Evolutionary conservation across 129 eudicot genomes (phyloP).

Genomic region (Flaveria ramosissima): DNA sequence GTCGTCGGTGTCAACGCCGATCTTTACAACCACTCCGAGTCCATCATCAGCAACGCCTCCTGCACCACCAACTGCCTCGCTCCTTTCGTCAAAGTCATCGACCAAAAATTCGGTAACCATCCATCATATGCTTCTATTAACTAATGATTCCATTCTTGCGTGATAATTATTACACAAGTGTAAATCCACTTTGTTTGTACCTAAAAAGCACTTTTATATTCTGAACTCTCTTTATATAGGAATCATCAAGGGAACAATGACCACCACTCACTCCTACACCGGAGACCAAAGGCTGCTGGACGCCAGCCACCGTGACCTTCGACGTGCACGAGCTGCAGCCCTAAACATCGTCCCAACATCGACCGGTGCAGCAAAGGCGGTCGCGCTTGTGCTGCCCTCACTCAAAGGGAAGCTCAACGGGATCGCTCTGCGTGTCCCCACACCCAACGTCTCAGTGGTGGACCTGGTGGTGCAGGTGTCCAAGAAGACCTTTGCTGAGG

Average conservation of each 20-base stretch:
- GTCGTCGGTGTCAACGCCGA: conserved; percentile 95
- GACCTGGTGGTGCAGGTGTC: conserved; percentile 89
- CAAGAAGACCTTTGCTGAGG: conserved; percentile 95
- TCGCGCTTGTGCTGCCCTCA: conserved; percentile 85
- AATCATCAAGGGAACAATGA: conserved; percentile 98
- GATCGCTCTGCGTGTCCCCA: conserved; percentile 93
- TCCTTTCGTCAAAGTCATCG: conserved; percentile 96
- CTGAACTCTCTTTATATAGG: too few species aligned
- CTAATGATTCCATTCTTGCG: too few species aligned
- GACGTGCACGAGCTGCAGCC: conserved; percentile 98
- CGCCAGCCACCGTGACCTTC: conserved; percentile 94
- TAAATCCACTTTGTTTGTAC: too few species aligned
- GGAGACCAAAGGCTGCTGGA: conserved; percentile 99
- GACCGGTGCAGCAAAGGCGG: conserved; percentile 99
- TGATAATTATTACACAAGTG: too few species aligned
- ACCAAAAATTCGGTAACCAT: conserved; percentile 89
- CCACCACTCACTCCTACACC: conserved; percentile 99
- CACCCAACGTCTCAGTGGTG: conserved; percentile 96
- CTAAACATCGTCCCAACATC: conserved; percentile 97
- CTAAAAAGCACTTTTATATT: too few species aligned
- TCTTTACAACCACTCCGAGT: conserved; percentile 56
- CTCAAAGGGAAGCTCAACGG: conserved; percentile 96
- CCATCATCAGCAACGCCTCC: conserved; percentile 96
- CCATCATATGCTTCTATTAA: too few species aligned
- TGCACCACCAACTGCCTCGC: conserved; percentile 99